These are phyloP conservation scores for Scleroderma bovista DNA, from an alignment of 768 basidiomycete species.

Conservation along the genomic window DNA sequence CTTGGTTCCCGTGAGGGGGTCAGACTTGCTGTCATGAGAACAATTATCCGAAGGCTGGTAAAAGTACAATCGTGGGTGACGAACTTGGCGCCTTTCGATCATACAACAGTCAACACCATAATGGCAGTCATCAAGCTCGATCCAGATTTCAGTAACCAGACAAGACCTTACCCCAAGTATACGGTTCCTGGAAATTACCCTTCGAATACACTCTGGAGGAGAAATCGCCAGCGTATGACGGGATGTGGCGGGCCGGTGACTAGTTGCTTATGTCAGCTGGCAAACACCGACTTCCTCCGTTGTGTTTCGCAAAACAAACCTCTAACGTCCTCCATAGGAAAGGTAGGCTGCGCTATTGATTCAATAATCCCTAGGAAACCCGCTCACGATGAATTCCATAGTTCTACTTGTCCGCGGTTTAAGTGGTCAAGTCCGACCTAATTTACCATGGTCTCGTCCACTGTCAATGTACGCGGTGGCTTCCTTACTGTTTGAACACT, in stretches of 20 bases:
- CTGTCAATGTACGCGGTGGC: constrained; percentile 61
- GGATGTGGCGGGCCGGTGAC: not conserved
- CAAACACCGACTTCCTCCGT: constrained; percentile 25
- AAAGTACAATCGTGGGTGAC: not conserved
- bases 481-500: not conserved
- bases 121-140: not conserved
- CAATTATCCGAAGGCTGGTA: not conserved
- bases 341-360: no score
- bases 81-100: not conserved
- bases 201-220: not conserved
- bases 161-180: not conserved
- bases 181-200: not conserved
- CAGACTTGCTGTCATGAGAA: not conserved
- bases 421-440: constrained; percentile 8
- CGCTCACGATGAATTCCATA: no score
- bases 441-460: constrained; percentile 59
- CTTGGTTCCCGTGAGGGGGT: not conserved
- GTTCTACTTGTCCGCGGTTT: constrained; percentile 13
- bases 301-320: constrained; percentile 1
- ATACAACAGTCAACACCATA: not conserved
- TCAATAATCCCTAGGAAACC: no score
- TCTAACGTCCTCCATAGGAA: constrained; percentile 4
- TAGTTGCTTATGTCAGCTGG: constrained; percentile 26
- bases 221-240: not conserved
- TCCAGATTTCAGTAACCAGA: not conserved